Conservation (phyloP, 1,284 basidiomycete genomes). For the Vanrija humicola region DNA sequence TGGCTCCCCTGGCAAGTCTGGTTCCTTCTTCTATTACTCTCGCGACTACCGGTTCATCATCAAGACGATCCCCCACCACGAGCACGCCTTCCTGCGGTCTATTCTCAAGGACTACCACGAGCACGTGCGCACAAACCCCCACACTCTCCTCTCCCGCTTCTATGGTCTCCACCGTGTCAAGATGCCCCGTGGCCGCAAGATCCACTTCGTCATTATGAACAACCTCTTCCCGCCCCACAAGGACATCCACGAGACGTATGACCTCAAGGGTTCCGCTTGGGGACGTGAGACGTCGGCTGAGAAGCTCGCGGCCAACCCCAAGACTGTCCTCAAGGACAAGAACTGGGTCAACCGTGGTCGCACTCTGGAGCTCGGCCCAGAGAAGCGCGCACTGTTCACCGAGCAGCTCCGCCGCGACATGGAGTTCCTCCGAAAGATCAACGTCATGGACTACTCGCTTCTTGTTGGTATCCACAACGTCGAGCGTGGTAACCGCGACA, state of each 20-base stretch:
- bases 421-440: slow-evolving; percentile 73
- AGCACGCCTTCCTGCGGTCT: slow-evolving; percentile 86
- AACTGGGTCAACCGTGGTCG: slow-evolving; percentile 88
- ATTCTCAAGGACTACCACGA: slow-evolving; percentile 83
- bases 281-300: slow-evolving; percentile 86
- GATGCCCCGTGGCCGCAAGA: slow-evolving; percentile 86
- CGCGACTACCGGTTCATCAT: slow-evolving; percentile 99
- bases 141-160: slow-evolving; percentile 88
- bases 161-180: slow-evolving; percentile 97
- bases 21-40: slow-evolving; percentile 99
- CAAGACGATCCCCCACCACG: slow-evolving; percentile 92
- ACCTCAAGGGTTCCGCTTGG: slow-evolving; percentile 90
- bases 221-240: slow-evolving; percentile 97
- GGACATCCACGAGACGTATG: slow-evolving; percentile 96
- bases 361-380: slow-evolving; percentile 82
- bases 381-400: slow-evolving; percentile 82
- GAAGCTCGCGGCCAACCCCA: slow-evolving; percentile 70
- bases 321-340: slow-evolving; percentile 89
- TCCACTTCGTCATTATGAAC: slow-evolving; percentile 99
- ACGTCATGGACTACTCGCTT: slow-evolving; percentile 96
- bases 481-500: slow-evolving; percentile 83
- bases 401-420: slow-evolving; percentile 86
- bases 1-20: slow-evolving; percentile 97
- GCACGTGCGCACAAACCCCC: slow-evolving; percentile 86
- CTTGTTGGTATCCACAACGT: slow-evolving; percentile 93